These are phyloP conservation scores for Chaetoceros tenuissimus DNA, from an alignment of 108 stramenopile genomes.

Conservation along the genomic window DNA sequence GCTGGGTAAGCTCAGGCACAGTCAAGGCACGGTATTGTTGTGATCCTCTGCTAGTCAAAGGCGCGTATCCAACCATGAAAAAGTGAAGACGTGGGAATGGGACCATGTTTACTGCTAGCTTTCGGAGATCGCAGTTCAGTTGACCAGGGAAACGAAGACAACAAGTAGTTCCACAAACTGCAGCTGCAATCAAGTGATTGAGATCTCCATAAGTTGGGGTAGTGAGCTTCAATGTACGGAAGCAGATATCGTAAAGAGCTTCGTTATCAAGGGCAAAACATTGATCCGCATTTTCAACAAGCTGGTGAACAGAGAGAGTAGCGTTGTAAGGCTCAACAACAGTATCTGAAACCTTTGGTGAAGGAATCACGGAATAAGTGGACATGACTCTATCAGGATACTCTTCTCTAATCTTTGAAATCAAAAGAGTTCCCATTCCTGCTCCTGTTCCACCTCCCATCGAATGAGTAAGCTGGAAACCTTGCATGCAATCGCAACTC, in stretches of 20 bases:
- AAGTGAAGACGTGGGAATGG: conserved; percentile 80
- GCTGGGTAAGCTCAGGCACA: conserved; percentile 71
- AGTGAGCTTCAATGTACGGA: conserved; percentile 71
- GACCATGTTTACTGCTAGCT: conserved; percentile 75
- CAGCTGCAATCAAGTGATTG: conserved; percentile 70
- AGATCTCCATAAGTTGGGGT: conserved; percentile 74
- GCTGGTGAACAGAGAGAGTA: conserved; percentile 82
- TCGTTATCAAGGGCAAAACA: conserved; percentile 85
- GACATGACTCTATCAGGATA: conserved; percentile 87
- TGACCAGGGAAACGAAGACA: conserved; percentile 77
- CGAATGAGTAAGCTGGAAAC: conserved; percentile 84
- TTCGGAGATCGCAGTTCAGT: conserved; percentile 75
- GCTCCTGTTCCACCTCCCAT: conserved; percentile 83
- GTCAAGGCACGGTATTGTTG: conserved; percentile 65
- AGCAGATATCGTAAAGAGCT: conserved; percentile 85
- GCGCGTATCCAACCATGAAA: conserved; percentile 77
- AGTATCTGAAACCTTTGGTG: conserved; percentile 80
- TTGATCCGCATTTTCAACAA: conserved; percentile 87
- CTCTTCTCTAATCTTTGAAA: conserved; percentile 82
- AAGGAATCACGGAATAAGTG: conserved; percentile 78
- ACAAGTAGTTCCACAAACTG: conserved; percentile 70
- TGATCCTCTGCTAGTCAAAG: conserved; percentile 44
- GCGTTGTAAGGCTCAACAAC: conserved; percentile 85
- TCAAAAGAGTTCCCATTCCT: conserved; percentile 79
- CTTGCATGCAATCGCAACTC: conserved; percentile 76